Evolutionary conservation across 345 rosid species (phyloP).

Genomic region (Trapa incisa): DNA sequence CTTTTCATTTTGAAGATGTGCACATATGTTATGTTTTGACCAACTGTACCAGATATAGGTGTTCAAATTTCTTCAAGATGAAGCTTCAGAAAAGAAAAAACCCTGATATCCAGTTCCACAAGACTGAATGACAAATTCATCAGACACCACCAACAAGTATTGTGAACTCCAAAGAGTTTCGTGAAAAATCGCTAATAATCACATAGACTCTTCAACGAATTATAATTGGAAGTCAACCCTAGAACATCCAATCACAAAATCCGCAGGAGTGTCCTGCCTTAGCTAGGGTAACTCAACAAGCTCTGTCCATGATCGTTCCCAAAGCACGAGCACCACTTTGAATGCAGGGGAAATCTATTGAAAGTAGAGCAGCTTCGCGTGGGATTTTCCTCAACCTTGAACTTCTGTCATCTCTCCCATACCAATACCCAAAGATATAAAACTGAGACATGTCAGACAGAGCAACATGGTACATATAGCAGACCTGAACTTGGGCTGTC

Average conservation of each 20-base stretch:
- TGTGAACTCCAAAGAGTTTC: neutral
- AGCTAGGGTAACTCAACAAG: neutral
- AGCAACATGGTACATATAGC: constrained; percentile 1
- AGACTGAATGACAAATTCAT: neutral
- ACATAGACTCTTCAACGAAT: neutral
- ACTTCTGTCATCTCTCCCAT: neutral
- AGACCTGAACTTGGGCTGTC: constrained; percentile 97
- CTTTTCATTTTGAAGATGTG: no score
- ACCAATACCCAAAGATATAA: neutral
- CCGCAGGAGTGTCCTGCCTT: neutral
- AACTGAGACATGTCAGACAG: neutral
- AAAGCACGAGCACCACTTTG: neutral
- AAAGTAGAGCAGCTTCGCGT: neutral
- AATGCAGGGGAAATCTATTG: neutral
- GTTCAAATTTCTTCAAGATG: no score
- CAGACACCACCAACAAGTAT: neutral
- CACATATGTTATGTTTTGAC: no score
- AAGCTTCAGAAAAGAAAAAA: neutral
- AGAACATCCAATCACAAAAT: neutral
- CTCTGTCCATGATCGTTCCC: neutral
- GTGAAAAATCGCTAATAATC: neutral
- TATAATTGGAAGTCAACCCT: neutral
- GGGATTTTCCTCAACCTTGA: neutral
- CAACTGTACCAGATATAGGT: no score
- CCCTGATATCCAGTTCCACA: neutral